phyloP scores from a whole-genome alignment of 371 early-diverging fungal species.

The Mortierella sp. region DNA sequence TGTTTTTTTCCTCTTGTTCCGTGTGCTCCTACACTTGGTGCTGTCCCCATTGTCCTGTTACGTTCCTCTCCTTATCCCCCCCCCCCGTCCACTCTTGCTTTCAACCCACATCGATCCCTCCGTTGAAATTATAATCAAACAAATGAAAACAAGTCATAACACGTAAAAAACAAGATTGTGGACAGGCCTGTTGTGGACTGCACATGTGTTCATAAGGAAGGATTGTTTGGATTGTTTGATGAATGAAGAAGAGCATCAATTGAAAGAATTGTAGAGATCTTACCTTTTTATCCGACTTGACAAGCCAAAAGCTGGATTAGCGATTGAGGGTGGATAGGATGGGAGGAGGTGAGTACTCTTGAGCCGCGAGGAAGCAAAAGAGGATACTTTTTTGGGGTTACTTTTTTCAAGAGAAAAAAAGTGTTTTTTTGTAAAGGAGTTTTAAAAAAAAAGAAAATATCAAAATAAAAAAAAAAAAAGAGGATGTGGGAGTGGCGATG shows the following conservation, averaged over 20 bases:
- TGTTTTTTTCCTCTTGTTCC: background rate
- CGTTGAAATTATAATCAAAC: background rate
- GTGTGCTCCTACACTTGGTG: background rate
- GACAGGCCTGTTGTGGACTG: background rate
- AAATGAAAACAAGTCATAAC: background rate
- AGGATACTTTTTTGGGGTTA: constrained; percentile 25
- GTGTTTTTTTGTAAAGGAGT: background rate
- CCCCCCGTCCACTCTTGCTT: background rate
- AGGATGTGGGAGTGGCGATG: constrained; percentile 28
- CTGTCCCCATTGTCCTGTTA: background rate
- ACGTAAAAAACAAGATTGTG: background rate
- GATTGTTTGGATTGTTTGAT: background rate
- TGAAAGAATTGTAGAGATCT: constrained; percentile 5
- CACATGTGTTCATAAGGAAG: background rate
- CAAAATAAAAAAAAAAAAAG: constrained; percentile 14
- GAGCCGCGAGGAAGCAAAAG: constrained; percentile 12
- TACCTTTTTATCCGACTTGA: constrained; percentile 57
- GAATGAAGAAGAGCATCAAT: background rate
- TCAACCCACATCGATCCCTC: background rate
- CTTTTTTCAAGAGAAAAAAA: constrained; percentile 17
- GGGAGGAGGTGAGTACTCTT: constrained; percentile 15
- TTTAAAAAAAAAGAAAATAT: constrained; percentile 10
- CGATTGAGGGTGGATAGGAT: background rate
- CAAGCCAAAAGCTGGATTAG: constrained; percentile 51
- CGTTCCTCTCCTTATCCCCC: background rate